These are phyloP conservation scores for Biscogniauxia marginata DNA, from an alignment of 2,329 filamentous ascomycete genomes.

Conservation along the genomic window DNA sequence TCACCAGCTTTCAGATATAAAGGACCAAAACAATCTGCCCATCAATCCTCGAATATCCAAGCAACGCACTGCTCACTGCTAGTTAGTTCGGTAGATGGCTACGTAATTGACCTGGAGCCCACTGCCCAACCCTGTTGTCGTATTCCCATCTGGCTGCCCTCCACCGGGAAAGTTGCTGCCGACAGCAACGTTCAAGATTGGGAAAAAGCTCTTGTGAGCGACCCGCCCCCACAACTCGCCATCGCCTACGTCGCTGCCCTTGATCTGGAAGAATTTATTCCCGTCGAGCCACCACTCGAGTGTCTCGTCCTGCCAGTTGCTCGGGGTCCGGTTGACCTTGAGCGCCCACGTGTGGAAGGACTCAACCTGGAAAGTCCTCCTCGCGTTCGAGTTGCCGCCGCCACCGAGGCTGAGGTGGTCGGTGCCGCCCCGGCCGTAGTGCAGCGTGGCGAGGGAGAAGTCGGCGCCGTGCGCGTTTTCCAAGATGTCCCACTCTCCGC, in stretches of 20 bases:
- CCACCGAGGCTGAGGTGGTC: conserved; percentile 7
- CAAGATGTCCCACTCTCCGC: conserved; percentile 21
- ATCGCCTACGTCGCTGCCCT: conserved; percentile 14
- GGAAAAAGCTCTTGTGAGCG: conserved; percentile 19
- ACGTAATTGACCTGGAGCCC: conserved; percentile 20
- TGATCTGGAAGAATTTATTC: conserved; percentile 17
- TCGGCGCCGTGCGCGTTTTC: conserved; percentile 19
- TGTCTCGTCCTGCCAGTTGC: conserved; percentile 19
- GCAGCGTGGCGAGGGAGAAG: conserved; percentile 16
- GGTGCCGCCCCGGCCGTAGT: conserved; percentile 11
- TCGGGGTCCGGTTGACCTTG: conserved; percentile 15
- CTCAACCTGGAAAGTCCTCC: conserved; percentile 11
- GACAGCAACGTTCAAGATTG: conserved; percentile 17
- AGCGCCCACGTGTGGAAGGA: conserved; percentile 19
- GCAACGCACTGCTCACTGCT: neutral
- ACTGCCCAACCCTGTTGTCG: conserved; percentile 14
- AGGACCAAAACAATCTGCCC: too few species aligned
- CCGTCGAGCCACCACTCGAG: conserved; percentile 18
- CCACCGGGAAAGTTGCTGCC: conserved; percentile 18
- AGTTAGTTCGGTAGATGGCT: conserved; percentile 10
- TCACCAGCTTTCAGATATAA: too few species aligned
- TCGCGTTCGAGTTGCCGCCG: neutral
- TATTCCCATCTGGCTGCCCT: conserved; percentile 15
- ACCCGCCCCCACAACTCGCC: conserved; percentile 14
- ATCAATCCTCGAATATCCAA: neutral